Conservation (phyloP, 352 stramenopile genomes). For the Phytopythium mirpurense region DNA sequence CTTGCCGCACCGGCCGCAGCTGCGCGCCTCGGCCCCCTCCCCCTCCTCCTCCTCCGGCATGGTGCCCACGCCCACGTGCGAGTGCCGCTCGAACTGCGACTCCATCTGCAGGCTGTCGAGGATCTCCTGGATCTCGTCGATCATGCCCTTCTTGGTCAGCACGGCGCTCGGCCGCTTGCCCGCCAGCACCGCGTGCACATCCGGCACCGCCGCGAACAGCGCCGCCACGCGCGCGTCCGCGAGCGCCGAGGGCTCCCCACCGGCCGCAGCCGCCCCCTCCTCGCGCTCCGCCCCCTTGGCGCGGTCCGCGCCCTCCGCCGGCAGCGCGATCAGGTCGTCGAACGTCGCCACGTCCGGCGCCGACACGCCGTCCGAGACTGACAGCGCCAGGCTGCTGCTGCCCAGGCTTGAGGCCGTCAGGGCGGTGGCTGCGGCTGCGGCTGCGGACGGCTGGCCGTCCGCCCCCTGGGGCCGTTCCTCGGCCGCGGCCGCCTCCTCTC, state of each 20-base stretch:
- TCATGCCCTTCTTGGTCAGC: constrained; percentile 64
- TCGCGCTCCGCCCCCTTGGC: constrained; percentile 4
- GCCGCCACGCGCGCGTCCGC: constrained; percentile 47
- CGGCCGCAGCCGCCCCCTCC: constrained; percentile 5
- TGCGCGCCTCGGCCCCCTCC: neutral
- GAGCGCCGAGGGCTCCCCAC: constrained; percentile 24
- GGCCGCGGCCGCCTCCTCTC: constrained; percentile 11
- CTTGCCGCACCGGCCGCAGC: constrained; percentile 48
- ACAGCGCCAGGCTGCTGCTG: neutral
- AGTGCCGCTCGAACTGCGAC: constrained; percentile 73
- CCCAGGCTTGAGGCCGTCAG: neutral
- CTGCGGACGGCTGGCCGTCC: neutral
- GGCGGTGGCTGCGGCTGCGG: neutral
- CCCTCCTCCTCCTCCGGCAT: too few species aligned
- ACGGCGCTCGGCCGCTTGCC: constrained; percentile 49
- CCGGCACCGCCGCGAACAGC: constrained; percentile 35
- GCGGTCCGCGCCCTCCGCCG: constrained; percentile 20
- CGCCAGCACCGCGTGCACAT: constrained; percentile 52
- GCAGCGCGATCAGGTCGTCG: constrained; percentile 13
- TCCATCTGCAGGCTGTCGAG: constrained; percentile 76
- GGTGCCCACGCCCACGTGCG: constrained; percentile 47
- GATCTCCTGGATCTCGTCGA: constrained; percentile 80
- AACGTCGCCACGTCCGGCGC: constrained; percentile 1
- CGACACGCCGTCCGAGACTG: neutral
- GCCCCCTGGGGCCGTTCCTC: neutral